Evolutionary conservation across 2,329 filamentous ascomycete species (phyloP).

Genomic region (Calonectria fujianensis): DNA sequence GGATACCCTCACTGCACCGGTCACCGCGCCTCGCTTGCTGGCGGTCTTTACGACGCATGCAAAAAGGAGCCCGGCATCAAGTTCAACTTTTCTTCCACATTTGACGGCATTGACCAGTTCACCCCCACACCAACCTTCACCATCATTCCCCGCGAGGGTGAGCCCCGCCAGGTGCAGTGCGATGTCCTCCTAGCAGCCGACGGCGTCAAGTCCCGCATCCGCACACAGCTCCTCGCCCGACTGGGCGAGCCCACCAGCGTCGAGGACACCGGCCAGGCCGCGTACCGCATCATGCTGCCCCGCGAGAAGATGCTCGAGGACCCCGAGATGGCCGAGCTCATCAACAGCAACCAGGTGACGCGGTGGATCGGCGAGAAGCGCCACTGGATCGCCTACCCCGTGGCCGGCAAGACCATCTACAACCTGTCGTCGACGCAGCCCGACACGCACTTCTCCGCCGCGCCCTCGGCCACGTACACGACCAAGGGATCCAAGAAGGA

Average conservation of each 20-base stretch:
- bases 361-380: constrained; percentile 85
- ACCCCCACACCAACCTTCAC: constrained; percentile 76
- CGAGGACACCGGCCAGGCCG: constrained; percentile 83
- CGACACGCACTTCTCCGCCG: constrained; percentile 75
- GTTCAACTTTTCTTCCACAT: constrained; percentile 79
- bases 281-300: constrained; percentile 86
- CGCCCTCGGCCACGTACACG: constrained; percentile 77
- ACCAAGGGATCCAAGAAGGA: constrained; percentile 76
- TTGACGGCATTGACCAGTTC: constrained; percentile 75
- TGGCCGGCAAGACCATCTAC: constrained; percentile 79
- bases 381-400: constrained; percentile 87
- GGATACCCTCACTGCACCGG: constrained; percentile 87
- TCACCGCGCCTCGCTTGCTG: constrained; percentile 83
- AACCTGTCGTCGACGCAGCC: constrained; percentile 79
- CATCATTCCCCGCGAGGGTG: constrained; percentile 73
- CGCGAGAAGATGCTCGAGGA: constrained; percentile 80
- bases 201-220: constrained; percentile 72
- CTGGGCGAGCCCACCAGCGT: constrained; percentile 72
- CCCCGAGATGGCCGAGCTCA: constrained; percentile 79
- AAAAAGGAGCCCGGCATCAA: constrained; percentile 76
- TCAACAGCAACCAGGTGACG: constrained; percentile 80
- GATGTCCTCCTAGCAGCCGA: constrained; percentile 73
- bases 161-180: constrained; percentile 71
- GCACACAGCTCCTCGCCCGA: constrained; percentile 72
- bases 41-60: constrained; percentile 82